Evolutionary conservation across 768 basidiomycete genomes (phyloP), one percentile per base, ranked within the genome.

Genomic region (Myochromella boudieri): DNA sequence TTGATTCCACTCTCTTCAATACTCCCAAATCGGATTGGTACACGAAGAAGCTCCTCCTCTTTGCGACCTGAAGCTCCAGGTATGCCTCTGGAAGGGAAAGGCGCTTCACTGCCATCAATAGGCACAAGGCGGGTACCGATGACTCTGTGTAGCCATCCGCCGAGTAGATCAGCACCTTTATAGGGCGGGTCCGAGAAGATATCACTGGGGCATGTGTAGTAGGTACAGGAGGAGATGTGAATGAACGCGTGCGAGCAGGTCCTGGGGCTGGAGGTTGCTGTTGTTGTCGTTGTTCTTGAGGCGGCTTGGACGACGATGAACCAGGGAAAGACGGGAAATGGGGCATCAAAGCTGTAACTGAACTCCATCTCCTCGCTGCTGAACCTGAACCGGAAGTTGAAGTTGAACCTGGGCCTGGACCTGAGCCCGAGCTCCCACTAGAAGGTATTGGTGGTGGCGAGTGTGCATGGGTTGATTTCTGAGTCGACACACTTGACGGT

Each of bases 121-220:
- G 79, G 53, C 82, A 82, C 43, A 97, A 74, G 17, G 93, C 94
- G 42, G 92, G 82, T 5, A 95, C 83, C 20, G 87, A 88, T 8
- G 90, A 88, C 65, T 97, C 95, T 18, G 95, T 97, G 70, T 95
- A 93, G 39, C 91, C 92, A 62, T 95, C 92, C 14, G 85, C 78
- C 14, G 85, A 87, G 65, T 91, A 89, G 22, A 94, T 64, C 51
- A 94, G 76, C 44, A 94, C 69, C 60, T 91, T 90, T 44, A 84
- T 69, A 4, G 87, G 87, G 24, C 77, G 72, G 22, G 79, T 77
- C 50, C 75, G 79, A 45, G 65, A 58, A 25, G 62, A 60, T 22
- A 57, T 48, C 38, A 38, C 32, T 46, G 46, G 24, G n/a, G 41
- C 22, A 37, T 53, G 28, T 52, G 59, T 33, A 45, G 54, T 40